These are phyloP conservation scores for Lasiodiplodia gonubiensis DNA, from an alignment of 2,329 filamentous ascomycete species.

Conservation along the genomic window DNA sequence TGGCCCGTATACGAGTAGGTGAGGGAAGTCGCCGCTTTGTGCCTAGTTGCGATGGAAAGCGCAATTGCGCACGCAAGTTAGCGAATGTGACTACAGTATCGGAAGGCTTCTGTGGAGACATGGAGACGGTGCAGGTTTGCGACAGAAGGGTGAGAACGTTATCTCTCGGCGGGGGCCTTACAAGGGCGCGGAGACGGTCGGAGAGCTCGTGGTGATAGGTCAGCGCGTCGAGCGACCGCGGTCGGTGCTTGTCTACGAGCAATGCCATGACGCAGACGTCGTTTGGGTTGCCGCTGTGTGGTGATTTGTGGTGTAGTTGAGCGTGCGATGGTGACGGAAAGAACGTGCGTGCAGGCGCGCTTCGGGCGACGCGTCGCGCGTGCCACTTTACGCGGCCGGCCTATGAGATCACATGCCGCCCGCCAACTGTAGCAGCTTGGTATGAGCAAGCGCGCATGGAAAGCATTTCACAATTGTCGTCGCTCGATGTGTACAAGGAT, in stretches of 20 bases:
- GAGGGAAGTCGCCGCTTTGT: constrained; percentile 95
- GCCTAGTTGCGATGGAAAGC: constrained; percentile 62
- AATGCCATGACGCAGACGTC: constrained; percentile 59
- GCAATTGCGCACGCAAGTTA: constrained; percentile 20
- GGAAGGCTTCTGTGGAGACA: background rate
- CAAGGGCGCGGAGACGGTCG: constrained; percentile 81
- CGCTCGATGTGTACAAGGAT: background rate
- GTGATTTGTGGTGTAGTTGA: background rate
- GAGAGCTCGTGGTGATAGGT: constrained; percentile 91
- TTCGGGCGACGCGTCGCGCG: constrained; percentile 24
- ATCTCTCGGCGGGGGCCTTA: constrained; percentile 53
- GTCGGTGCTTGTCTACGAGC: constrained; percentile 69
- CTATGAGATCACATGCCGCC: constrained; percentile 16
- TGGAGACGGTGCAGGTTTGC: background rate
- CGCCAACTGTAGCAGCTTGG: background rate
- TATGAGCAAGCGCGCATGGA: background rate
- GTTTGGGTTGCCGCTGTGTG: background rate
- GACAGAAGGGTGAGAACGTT: constrained; percentile 14
- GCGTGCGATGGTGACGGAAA: background rate
- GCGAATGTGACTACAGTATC: constrained; percentile 29
- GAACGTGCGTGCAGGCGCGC: constrained; percentile 5
- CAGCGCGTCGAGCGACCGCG: constrained; percentile 75
- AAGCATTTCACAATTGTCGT: background rate
- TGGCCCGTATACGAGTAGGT: constrained; percentile 94
- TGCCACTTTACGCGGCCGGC: constrained; percentile 1